Base-by-base conservation (phyloP, 208 protist species). In the Leishmania arabica region DNA sequence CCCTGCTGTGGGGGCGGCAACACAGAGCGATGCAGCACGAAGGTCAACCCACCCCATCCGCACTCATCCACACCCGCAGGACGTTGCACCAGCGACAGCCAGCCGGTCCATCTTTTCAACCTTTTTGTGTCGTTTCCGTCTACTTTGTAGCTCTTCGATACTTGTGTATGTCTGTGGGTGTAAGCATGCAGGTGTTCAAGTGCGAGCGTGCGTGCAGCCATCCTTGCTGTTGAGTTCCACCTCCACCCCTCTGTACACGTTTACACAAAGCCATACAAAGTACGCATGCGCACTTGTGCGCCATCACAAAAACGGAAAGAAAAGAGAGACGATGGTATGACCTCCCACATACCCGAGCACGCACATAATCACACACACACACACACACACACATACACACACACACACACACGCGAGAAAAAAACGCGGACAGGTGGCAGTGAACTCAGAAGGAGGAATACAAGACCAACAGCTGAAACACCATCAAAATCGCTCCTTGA, bases 131-230 rank as follows among this genome's bases (percentile, higher is more conserved):
- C 19, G 1, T 49, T 11, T 31, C 0, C 27, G 17, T 13, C 6
- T 8, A 51, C 24, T 49, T 11, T 31, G 15, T 49, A 19, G 21
- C 42, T 72, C 45, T 51, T 31, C 27, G 2, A 11, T 66, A 37
- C 40, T 71, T 51, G 37, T 70, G 6, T 79, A 70, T 58, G 21
- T 13, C 9, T 78, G 56, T 51, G 31, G 68, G 40, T 80, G 60
- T 66, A 34, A 27, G 60, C 60, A 34, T 66, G 60, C 27, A 66
- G 31, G 64, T 21, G 34, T 15, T 62, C 31, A 24, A 19, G 62
- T 37, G 31, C 11, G 31, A 11, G 3, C 21, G 62, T 68, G 62
- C 27, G 31, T 17, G 58, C 9, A 31, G 40, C 31, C 62, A 9
- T 42, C 27, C 17, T 42, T 27, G n/a, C 21, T 68, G 62, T 31